These are phyloP conservation scores for Simplicillium sp. DNA, from an alignment of 2,329 filamentous ascomycete genomes.

Conservation along the genomic window DNA sequence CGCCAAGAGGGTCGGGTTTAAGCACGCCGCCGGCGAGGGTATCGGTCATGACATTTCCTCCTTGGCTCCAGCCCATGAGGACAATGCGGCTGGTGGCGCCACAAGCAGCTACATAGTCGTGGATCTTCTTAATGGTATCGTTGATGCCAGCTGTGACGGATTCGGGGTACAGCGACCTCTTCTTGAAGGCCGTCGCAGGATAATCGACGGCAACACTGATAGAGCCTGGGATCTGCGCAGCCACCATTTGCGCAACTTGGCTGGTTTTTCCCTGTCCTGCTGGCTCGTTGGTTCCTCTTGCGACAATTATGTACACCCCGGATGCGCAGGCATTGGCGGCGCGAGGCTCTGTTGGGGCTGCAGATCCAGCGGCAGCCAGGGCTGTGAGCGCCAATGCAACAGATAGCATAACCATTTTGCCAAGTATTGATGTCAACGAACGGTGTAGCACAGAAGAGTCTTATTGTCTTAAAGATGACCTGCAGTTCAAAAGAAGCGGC, in stretches of 20 bases:
- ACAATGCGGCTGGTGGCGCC: slow-evolving; percentile 5
- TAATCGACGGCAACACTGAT: slow-evolving; percentile 8
- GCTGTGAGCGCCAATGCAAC: not conserved
- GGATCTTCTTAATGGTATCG: slow-evolving; percentile 6
- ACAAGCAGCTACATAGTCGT: slow-evolving; percentile 6
- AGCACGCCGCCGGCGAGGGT: slow-evolving; percentile 5
- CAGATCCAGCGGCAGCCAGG: not conserved
- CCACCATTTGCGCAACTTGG: slow-evolving; percentile 3
- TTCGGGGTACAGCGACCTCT: slow-evolving; percentile 3
- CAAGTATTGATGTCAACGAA: too few relatives aligned
- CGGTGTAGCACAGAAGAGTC: too few relatives aligned
- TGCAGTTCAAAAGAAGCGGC: too few relatives aligned
- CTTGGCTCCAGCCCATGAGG: slow-evolving; percentile 7
- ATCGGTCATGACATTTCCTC: slow-evolving; percentile 8
- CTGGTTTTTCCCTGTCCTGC: slow-evolving; percentile 5
- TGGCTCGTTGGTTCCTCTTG: slow-evolving; percentile 5
- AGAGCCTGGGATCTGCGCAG: slow-evolving; percentile 4
- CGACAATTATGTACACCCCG: slow-evolving; percentile 8
- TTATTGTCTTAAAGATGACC: too few relatives aligned
- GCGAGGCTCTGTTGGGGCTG: slow-evolving; percentile 2
- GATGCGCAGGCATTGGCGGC: slow-evolving; percentile 2
- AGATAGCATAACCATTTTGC: too few relatives aligned
- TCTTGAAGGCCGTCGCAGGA: slow-evolving; percentile 3
- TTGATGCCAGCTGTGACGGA: slow-evolving; percentile 6
- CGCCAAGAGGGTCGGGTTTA: slow-evolving; percentile 7